Conservation (phyloP, 352 stramenopile species). For the Phytopythium cucurbitacearum region DNA sequence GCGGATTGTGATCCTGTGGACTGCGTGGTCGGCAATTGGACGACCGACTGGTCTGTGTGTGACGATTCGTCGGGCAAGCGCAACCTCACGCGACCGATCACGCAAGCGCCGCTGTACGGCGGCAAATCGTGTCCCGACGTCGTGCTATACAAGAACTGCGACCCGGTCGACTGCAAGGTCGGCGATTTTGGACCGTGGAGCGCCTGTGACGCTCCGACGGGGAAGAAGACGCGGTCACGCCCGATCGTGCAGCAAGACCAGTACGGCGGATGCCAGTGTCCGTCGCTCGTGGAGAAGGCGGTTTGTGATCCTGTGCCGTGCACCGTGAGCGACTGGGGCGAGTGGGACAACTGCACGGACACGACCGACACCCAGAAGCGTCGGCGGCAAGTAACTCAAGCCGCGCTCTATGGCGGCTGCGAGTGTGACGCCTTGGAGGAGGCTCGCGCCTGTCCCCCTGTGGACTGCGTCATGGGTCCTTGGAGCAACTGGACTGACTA, state of each 20-base stretch:
- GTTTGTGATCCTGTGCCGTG: constrained; percentile 48
- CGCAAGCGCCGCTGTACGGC: constrained; percentile 28
- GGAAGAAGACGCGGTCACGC: constrained; percentile 33
- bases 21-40: constrained; percentile 36
- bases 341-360: constrained; percentile 50
- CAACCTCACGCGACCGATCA: constrained; percentile 31
- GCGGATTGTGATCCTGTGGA: constrained; percentile 33
- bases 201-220: constrained; percentile 16
- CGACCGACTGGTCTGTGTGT: constrained; percentile 24
- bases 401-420: constrained; percentile 28
- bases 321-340: constrained; percentile 28
- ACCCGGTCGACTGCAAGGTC: constrained; percentile 44
- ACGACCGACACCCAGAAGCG: constrained; percentile 26
- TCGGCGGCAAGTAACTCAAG: constrained; percentile 23
- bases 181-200: constrained; percentile 30
- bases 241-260: constrained; percentile 33
- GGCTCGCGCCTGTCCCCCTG: constrained; percentile 26
- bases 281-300: constrained; percentile 24
- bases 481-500: constrained; percentile 41
- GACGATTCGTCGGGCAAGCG: constrained; percentile 23
- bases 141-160: constrained; percentile 28
- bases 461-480: constrained; percentile 38
- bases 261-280: constrained; percentile 50
- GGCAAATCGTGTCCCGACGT: constrained; percentile 28
- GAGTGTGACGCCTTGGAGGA: constrained; percentile 20